Percentiles rank a stretch among this genome's conserved stretches.
These are phyloP conservation scores for Cordyceps javanica DNA, from an alignment of 2,329 filamentous ascomycete species.

Conservation along the genomic window DNA sequence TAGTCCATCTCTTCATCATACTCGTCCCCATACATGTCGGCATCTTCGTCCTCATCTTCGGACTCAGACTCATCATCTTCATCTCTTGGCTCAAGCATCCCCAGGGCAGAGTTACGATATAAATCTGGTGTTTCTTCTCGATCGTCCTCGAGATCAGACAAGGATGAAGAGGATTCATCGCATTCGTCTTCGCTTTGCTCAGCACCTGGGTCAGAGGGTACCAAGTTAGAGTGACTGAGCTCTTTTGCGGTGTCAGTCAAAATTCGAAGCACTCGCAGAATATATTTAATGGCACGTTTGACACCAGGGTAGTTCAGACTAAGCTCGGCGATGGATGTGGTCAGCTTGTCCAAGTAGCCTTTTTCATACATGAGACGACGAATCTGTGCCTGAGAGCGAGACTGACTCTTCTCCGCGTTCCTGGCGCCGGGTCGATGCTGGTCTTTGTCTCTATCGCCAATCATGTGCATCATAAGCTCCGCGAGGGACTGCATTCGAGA, in stretches of 20 bases:
- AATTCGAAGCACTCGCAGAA: constrained; percentile 80
- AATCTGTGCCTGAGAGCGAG: constrained; percentile 71
- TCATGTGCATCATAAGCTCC: constrained; percentile 89
- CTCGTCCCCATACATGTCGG: constrained; percentile 89
- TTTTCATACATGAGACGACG: constrained; percentile 98
- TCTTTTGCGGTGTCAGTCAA: constrained; percentile 82
- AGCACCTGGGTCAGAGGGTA: constrained; percentile 59
- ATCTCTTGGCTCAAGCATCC: constrained; percentile 82
- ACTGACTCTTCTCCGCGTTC: constrained; percentile 32
- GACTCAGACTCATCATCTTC: constrained; percentile 77
- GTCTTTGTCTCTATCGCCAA: constrained; percentile 69
- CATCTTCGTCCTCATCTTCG: constrained; percentile 61
- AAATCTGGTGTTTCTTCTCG: constrained; percentile 94
- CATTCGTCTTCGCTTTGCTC: constrained; percentile 78
- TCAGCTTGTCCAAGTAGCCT: constrained; percentile 83
- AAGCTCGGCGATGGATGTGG: constrained; percentile 87
- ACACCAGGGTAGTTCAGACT: constrained; percentile 91
- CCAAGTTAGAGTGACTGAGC: constrained; percentile 74
- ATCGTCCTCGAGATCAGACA: constrained; percentile 80
- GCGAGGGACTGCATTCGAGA: constrained; percentile 79
- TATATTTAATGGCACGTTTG: constrained; percentile 93
- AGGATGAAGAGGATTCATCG: constrained; percentile 69
- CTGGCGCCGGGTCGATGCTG: constrained; percentile 35
- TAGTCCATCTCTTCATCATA: constrained; percentile 94
- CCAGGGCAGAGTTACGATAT: constrained; percentile 91